Base-by-base conservation (phyloP, 2,329 filamentous ascomycete genomes). In the Neophaeococcomyces aloes region DNA sequence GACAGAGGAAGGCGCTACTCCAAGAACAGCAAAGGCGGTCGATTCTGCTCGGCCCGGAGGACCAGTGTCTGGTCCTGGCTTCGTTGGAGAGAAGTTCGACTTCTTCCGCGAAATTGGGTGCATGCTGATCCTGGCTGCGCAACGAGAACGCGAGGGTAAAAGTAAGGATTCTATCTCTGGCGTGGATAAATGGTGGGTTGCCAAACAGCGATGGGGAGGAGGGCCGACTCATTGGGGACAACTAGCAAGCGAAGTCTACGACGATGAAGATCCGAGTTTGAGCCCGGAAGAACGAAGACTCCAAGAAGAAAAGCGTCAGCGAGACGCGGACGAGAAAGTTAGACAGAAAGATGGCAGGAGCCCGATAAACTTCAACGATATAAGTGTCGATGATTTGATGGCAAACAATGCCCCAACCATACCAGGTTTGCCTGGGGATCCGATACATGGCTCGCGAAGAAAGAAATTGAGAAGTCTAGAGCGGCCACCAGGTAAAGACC, bases 51-150 rank as follows among this genome's bases (percentile, higher is more conserved):
- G 5, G 23, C 10, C 29, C 14, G 32, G n/a, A 23, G 8, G 11
- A 8, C 14, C 31, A 19, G 8, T 11, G 11, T 38, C 18, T 29
- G 39, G 30, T 5, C 19, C 39, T 14, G 50, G 48, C 27, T 53
- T 48, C 48, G 59, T 37, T 10, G 53, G 61, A 55, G 25, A 65
- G 65, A 47, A 56, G 66, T 65, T 78, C 39, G 76, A 80, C 54
- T 51, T 72, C 7, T 65, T 77, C 48, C 67, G 75, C 42, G 77
- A 81, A 53, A 59, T 78, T 3, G 75, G 73, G 4, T 71, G 67
- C 1, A 61, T 79, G 58, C 60, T 81, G 11, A 62, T 76, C 15
- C 56, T 78, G 2, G 77, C 76, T 1, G 75, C 80, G 56, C 75
- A 80, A 57, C 67, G 77, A 29, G 66, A 66, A n/a, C 65, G 76